A percentile compares a stretch with the other conserved stretches of the same genome.
phyloP scores from a whole-genome alignment of 2,329 filamentous ascomycete species.

The Botrytis squamosa region DNA sequence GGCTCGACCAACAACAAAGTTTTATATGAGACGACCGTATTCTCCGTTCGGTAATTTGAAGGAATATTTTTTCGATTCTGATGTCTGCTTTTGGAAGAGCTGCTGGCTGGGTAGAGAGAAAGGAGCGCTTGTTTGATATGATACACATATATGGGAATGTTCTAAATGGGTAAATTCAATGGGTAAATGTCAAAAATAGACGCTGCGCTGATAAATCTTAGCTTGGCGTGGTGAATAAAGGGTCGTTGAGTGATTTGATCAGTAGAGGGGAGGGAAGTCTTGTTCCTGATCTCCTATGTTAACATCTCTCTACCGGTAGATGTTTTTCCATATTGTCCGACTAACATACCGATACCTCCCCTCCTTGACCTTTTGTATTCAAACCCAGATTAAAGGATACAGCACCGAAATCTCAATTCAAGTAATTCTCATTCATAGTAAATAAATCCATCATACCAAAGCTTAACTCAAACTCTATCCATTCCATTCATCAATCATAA shows the following conservation, averaged over 20 bases:
- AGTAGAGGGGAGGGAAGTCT: background rate
- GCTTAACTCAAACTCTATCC: background rate
- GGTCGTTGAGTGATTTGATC: background rate
- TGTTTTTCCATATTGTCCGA: background rate
- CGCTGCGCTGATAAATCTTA: background rate
- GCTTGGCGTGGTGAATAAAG: background rate
- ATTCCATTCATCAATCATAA: background rate
- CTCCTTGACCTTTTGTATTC: background rate
- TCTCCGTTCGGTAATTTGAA: background rate
- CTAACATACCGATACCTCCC: background rate
- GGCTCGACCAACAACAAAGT: background rate
- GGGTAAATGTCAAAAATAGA: background rate
- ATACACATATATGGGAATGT: background rate
- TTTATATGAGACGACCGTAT: background rate
- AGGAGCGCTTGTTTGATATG: background rate
- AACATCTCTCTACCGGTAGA: background rate
- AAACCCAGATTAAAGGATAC: background rate
- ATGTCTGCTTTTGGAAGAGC: background rate
- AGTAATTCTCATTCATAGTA: background rate
- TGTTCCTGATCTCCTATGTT: background rate
- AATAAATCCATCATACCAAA: background rate
- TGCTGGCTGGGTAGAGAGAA: background rate
- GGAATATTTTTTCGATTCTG: background rate
- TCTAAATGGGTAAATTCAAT: background rate
- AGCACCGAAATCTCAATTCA: background rate